Conservation (phyloP, 2,329 filamentous ascomycete species). For the Penicillium sp. region DNA sequence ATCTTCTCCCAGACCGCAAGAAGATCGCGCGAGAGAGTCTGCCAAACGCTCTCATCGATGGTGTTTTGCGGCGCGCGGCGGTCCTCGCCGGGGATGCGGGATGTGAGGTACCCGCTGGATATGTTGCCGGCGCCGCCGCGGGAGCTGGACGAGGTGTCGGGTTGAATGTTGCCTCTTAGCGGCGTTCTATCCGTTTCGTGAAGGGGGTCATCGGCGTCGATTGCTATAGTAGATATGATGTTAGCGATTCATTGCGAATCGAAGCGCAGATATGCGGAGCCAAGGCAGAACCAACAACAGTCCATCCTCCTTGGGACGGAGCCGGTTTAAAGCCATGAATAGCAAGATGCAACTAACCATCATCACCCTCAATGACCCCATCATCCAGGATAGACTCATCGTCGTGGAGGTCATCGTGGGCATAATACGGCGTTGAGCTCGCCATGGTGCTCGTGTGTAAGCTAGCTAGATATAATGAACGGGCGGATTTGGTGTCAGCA, state of each 20-base stretch:
- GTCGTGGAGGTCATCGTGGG: conserved; percentile 64
- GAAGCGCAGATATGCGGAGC: not conserved
- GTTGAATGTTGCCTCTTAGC: conserved; percentile 81
- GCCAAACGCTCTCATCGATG: conserved; percentile 97
- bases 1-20: conserved; percentile 97
- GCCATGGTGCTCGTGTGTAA: conserved; percentile 33
- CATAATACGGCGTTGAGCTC: conserved; percentile 48
- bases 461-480: conserved; percentile 2
- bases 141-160: conserved; percentile 51
- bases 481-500: not conserved
- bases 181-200: conserved; percentile 73
- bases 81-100: conserved; percentile 89
- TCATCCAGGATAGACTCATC: conserved; percentile 68
- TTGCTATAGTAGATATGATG: conserved; percentile 56
- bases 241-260: not conserved
- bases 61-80: conserved; percentile 87
- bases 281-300: not conserved
- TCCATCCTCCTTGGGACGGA: not conserved
- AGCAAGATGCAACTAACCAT: conserved; percentile 58
- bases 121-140: conserved; percentile 54
- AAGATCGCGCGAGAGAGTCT: conserved; percentile 90
- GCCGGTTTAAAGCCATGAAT: not conserved
- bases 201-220: conserved; percentile 91
- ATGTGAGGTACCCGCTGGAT: conserved; percentile 86
- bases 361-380: conserved; percentile 78